phyloP scores from a whole-genome alignment of 352 stramenopile genomes.

The Phytophthora chlamydospora region DNA sequence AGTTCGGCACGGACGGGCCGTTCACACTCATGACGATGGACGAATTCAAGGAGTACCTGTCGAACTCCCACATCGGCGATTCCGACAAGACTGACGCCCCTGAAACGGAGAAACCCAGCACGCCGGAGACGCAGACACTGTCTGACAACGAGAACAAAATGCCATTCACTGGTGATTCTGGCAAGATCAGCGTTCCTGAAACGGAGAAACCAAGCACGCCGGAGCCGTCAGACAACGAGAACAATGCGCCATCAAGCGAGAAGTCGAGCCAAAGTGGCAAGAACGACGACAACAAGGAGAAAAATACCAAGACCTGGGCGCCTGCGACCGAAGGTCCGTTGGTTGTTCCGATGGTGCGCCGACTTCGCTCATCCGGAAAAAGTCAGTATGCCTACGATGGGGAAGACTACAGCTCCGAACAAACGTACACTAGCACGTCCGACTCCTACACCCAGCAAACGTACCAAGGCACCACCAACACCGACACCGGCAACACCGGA shows the following conservation, averaged over 20 bases:
- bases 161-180: too few species aligned
- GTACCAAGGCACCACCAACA: conserved; percentile 29
- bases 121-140: conserved; percentile 4
- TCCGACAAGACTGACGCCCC: conserved; percentile 8
- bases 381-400: conserved; percentile 23
- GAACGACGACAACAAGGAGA: not conserved
- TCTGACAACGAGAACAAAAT: conserved; percentile 19
- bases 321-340: conserved; percentile 7
- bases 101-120: conserved; percentile 9
- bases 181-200: not conserved
- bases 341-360: conserved; percentile 11
- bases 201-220: not conserved
- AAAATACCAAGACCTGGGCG: conserved; percentile 4
- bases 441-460: conserved; percentile 4
- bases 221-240: not conserved
- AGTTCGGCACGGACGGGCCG: conserved; percentile 50
- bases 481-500: conserved; percentile 22
- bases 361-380: conserved; percentile 20
- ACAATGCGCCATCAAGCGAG: not conserved
- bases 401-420: conserved; percentile 24
- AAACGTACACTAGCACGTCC: conserved; percentile 11
- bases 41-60: conserved; percentile 53
- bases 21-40: conserved; percentile 63
- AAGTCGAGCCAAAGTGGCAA: not conserved
- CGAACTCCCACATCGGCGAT: conserved; percentile 38